Conservation (phyloP, 108 stramenopile species). For the Hondaea fermentalgiana region DNA sequence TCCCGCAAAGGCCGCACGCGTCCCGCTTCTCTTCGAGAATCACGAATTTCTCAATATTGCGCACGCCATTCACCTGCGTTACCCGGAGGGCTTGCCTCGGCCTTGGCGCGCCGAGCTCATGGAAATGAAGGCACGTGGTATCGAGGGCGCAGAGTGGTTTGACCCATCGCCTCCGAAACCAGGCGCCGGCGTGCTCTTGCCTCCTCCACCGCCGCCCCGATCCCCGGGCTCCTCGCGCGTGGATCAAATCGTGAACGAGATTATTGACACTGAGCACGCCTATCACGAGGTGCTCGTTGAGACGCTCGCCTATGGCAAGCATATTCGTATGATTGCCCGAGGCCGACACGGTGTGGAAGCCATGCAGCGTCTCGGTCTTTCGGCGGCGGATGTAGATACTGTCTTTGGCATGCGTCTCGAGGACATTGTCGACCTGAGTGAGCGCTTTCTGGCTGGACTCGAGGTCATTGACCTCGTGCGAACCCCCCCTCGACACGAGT, state of each 20-base stretch:
- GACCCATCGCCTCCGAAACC: not conserved
- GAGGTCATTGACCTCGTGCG: constrained; percentile 8
- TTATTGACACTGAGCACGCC: not conserved
- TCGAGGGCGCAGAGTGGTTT: not conserved
- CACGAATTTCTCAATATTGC: constrained; percentile 1
- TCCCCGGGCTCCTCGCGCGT: not conserved
- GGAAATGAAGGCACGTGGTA: not conserved
- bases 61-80: not conserved
- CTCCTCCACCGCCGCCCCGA: not conserved
- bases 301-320: not conserved
- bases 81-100: not conserved
- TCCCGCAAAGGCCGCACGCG: not conserved
- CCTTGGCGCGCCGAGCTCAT: not conserved
- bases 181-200: not conserved
- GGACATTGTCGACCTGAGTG: not conserved
- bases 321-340: not conserved
- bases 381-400: not conserved
- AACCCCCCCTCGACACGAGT: not conserved
- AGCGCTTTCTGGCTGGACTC: not conserved
- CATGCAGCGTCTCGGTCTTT: not conserved
- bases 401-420: not conserved
- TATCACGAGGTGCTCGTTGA: not conserved
- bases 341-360: not conserved
- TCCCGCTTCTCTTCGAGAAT: not conserved
- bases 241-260: not conserved